Conservation (phyloP, 2,329 filamentous ascomycete genomes). For the Neonectria sp. region DNA sequence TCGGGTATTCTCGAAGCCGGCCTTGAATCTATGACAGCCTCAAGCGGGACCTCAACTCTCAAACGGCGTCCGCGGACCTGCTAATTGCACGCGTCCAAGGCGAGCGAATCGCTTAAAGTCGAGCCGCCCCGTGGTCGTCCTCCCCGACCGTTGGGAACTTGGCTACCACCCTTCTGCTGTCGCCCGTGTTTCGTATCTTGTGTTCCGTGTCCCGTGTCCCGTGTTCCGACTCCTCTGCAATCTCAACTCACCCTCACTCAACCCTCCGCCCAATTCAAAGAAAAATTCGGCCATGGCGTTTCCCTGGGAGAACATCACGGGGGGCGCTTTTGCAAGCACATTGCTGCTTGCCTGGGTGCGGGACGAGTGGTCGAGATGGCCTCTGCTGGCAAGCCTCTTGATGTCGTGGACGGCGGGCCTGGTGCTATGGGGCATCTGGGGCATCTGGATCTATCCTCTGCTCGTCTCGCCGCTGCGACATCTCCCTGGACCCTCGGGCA, state of each 20-base stretch:
- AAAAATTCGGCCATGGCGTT: slow-evolving; percentile 37
- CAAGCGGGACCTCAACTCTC: slow-evolving; percentile 29
- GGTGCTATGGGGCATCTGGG: slow-evolving; percentile 57
- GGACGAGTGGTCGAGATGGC: slow-evolving; percentile 48
- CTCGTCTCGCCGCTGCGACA: slow-evolving; percentile 65
- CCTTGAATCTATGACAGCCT: not conserved
- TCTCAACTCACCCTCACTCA: not conserved
- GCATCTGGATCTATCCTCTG: slow-evolving; percentile 63
- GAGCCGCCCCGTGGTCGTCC: slow-evolving; percentile 37
- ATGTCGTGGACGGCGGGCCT: slow-evolving; percentile 55
- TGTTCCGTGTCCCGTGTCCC: slow-evolving; percentile 24
- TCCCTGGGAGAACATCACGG: slow-evolving; percentile 44
- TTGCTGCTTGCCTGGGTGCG: slow-evolving; percentile 37
- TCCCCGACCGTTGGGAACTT: slow-evolving; percentile 18
- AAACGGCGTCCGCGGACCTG: slow-evolving; percentile 31
- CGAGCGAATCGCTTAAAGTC: slow-evolving; percentile 43
- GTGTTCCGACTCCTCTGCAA: slow-evolving; percentile 2
- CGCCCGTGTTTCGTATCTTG: slow-evolving; percentile 20
- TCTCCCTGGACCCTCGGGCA: slow-evolving; percentile 61
- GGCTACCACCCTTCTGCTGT: slow-evolving; percentile 30
- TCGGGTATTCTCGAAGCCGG: slow-evolving; percentile 17
- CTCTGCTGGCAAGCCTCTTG: slow-evolving; percentile 54
- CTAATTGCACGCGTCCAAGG: slow-evolving; percentile 31
- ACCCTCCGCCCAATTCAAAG: not conserved
- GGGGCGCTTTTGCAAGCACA: slow-evolving; percentile 43